Base-by-base conservation (phyloP, 106 monocot species). In the Acanthochlamys bracteata region DNA sequence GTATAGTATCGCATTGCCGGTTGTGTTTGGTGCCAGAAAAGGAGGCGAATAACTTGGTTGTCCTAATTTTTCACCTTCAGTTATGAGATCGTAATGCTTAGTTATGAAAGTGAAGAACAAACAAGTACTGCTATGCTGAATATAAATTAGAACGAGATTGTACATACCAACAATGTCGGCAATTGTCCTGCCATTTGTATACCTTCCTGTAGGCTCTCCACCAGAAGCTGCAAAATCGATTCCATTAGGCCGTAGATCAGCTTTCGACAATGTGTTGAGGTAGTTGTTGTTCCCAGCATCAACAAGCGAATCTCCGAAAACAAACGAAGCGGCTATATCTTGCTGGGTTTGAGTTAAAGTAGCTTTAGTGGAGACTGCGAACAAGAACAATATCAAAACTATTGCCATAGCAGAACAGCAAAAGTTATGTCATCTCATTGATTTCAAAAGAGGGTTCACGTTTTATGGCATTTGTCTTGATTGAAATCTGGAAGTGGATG, bases 251-350 rank as follows among this genome's bases (percentile, higher is more conserved):
- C 21, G 42, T 25, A 84, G 83, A 65, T 94, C 74, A 0, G 93
- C 93, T 76, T 83, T 86, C 0, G 93, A 94, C 59, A 94, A 27
- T 20, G 93, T 74, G 7, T 55, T 20, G 7, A 94, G 53, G 81
- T 66, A 89, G 60, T 94, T 94, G 49, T 94, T 94, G 68, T 94
- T 94, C 40, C 93, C 93, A 7, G 83, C 74, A 56, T 94, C 93
- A 15, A 94, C 93, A 10, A 94, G 83, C 0, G 93, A 94, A 71
- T 89, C 93, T 2, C 93, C 89, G 22, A 94, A 89, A 21, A 94
- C 71, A 46, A 79, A 93, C 10, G 92, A 93, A 2, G 84, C 92
- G 24, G 70, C 71, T 4, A 53, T 60, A 2, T 40, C 57, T 39
- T 49, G 66, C 16, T 40, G 27, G 13, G 0, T n/a, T 4, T 26